These are phyloP conservation scores for Hyphopichia buzzinii DNA, from an alignment of 1,139 yeast genomes.

Conservation along the genomic window DNA sequence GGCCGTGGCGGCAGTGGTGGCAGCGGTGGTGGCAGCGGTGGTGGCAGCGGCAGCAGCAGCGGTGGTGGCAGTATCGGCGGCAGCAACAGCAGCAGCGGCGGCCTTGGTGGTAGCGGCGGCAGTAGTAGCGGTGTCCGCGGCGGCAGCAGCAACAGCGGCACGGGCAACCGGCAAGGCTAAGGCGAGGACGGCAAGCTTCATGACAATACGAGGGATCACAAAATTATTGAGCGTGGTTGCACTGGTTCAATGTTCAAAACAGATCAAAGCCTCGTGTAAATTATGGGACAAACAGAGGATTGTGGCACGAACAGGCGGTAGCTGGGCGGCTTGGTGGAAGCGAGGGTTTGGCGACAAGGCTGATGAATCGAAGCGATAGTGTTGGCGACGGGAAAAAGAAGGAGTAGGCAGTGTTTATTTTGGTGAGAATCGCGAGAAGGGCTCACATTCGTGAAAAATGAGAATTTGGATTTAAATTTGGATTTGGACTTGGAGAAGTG, in stretches of 20 bases:
- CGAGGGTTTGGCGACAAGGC: not conserved
- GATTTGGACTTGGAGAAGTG: too few relatives aligned
- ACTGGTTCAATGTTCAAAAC: not conserved
- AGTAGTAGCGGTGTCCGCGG: constrained; percentile 10
- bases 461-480: too few relatives aligned
- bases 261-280: not conserved
- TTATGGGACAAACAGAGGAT: not conserved
- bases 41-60: constrained; percentile 8
- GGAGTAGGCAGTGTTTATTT: constrained; percentile 5
- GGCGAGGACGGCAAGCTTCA: constrained; percentile 3
- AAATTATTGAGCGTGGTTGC: not conserved
- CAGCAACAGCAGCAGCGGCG: constrained; percentile 7
- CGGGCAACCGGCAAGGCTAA: constrained; percentile 9
- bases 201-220: constrained; percentile 1
- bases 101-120: constrained; percentile 8
- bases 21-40: constrained; percentile 6
- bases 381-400: not conserved
- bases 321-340: not conserved
- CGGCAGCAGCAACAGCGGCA: constrained; percentile 10
- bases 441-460: too few relatives aligned
- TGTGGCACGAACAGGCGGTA: not conserved
- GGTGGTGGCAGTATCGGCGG: constrained; percentile 7
- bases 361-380: constrained; percentile 2
- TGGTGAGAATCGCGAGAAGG: too few relatives aligned
- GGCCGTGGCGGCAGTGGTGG: constrained; percentile 7